These are phyloP conservation scores for Plasmodium cynomolgi DNA, from an alignment of 169 alveolate species.

Conservation along the genomic window DNA sequence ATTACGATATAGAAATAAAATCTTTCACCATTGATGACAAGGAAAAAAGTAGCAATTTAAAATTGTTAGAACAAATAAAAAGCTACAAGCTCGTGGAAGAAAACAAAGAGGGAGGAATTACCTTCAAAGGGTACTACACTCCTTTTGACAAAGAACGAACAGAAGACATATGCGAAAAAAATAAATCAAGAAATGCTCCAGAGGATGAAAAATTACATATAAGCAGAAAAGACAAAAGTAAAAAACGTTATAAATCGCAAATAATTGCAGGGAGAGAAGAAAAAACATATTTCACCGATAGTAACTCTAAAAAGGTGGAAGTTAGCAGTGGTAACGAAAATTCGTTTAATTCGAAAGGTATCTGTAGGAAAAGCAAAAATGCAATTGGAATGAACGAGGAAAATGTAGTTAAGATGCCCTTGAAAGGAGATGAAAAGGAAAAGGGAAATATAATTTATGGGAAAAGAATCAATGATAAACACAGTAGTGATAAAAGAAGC, in stretches of 20 bases:
- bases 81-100: neutral
- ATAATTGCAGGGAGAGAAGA: conserved; percentile 17
- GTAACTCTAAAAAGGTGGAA: neutral
- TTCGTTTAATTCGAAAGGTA: conserved; percentile 7
- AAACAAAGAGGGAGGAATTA: conserved; percentile 9
- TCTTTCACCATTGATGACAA: conserved; percentile 40
- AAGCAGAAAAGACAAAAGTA: conserved; percentile 4
- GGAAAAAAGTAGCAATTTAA: conserved; percentile 27
- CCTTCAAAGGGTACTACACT: neutral
- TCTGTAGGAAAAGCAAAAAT: conserved; percentile 16
- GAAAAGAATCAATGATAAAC: neutral
- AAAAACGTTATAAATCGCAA: conserved; percentile 10
- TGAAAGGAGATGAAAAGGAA: conserved; percentile 4
- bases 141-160: neutral
- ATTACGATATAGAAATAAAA: conserved; percentile 43
- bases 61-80: conserved; percentile 58
- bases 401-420: neutral
- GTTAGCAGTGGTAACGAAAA: neutral
- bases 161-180: conserved; percentile 31
- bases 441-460: conserved; percentile 12
- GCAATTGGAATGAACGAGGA: neutral
- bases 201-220: conserved; percentile 1
- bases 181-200: neutral
- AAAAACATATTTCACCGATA: conserved; percentile 3
- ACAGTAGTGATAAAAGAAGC: neutral